phyloP scores from a whole-genome alignment of 768 basidiomycete species.

The Tylopilus intermedius region DNA sequence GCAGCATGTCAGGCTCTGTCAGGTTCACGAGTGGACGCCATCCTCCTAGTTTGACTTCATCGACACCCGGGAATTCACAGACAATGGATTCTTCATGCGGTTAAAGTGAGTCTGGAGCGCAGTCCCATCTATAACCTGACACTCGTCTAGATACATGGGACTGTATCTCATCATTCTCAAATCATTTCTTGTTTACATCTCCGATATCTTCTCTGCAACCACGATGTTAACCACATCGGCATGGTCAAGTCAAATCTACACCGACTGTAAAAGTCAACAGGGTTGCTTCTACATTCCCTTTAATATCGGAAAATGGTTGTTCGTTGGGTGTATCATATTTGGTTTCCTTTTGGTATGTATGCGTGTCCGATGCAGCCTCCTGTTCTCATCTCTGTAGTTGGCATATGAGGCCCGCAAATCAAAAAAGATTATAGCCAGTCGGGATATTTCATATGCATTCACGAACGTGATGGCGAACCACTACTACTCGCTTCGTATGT shows the following conservation, averaged over 20 bases:
- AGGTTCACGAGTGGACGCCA: not conserved
- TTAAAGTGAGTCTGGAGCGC: slow-evolving; percentile 54
- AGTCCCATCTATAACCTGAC: slow-evolving; percentile 9
- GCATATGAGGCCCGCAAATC: slow-evolving; percentile 91
- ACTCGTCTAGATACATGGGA: slow-evolving; percentile 74
- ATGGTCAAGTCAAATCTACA: slow-evolving; percentile 91
- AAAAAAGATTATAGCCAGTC: slow-evolving; percentile 88
- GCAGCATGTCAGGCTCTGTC: slow-evolving; percentile 20
- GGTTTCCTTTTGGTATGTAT: slow-evolving; percentile 84
- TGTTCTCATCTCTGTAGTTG: slow-evolving; percentile 44
- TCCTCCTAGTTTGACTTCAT: slow-evolving; percentile 86
- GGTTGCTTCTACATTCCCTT: slow-evolving; percentile 87
- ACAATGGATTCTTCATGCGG: slow-evolving; percentile 82
- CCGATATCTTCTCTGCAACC: slow-evolving; percentile 95
- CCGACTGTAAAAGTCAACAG: slow-evolving; percentile 55
- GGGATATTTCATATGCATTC: slow-evolving; percentile 97
- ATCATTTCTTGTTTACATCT: slow-evolving; percentile 92
- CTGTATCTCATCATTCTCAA: slow-evolving; percentile 91
- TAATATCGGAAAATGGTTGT: slow-evolving; percentile 88
- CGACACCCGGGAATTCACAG: slow-evolving; percentile 87
- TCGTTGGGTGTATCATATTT: slow-evolving; percentile 96
- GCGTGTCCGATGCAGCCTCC: not conserved
- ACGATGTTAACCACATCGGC: slow-evolving; percentile 89
- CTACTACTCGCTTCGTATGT: slow-evolving; percentile 91
- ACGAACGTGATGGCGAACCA: slow-evolving; percentile 97